Evolutionary conservation across 1,139 yeast species (phyloP).

Genomic region (Pichia sp.): DNA sequence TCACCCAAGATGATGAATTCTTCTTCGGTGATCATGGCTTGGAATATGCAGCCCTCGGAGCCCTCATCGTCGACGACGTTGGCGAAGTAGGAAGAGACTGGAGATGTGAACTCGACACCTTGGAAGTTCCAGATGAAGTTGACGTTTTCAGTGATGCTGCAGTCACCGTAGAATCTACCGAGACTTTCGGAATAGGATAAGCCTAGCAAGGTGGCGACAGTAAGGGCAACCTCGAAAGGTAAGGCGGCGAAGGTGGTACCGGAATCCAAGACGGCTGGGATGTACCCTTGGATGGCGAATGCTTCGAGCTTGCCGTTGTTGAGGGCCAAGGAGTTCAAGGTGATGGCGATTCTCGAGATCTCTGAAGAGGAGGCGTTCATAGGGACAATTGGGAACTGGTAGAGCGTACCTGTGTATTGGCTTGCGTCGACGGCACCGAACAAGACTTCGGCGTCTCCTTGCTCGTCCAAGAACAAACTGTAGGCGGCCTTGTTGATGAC

Average conservation of each 20-base stretch:
- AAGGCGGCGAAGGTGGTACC: constrained; percentile 55
- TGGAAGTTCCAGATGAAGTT: constrained; percentile 44
- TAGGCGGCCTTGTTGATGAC: constrained; percentile 45
- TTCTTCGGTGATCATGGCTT: constrained; percentile 8
- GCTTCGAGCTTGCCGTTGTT: constrained; percentile 13
- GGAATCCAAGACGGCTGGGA: constrained; percentile 52
- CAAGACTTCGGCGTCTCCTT: constrained; percentile 40
- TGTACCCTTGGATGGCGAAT: constrained; percentile 34
- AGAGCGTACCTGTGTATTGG: constrained; percentile 28
- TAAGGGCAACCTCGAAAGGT: constrained; percentile 37
- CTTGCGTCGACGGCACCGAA: constrained; percentile 51
- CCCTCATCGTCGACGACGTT: constrained; percentile 21
- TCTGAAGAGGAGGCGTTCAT: constrained; percentile 32
- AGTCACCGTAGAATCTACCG: constrained; percentile 33
- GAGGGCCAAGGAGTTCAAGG: constrained; percentile 31
- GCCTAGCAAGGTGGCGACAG: constrained; percentile 40
- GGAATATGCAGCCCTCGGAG: constrained; percentile 6
- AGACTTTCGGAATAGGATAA: constrained; percentile 29
- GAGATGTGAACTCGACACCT: constrained; percentile 43
- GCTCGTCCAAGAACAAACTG: constrained; percentile 41
- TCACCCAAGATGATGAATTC: constrained; percentile 36
- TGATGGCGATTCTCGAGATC: constrained; percentile 34
- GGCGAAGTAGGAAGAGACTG: constrained; percentile 48
- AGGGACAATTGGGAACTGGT: constrained; percentile 43
- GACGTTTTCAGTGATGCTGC: constrained; percentile 29